Base-by-base conservation (phyloP, 148 eudicot species). In the Dianthus caryophyllus region DNA sequence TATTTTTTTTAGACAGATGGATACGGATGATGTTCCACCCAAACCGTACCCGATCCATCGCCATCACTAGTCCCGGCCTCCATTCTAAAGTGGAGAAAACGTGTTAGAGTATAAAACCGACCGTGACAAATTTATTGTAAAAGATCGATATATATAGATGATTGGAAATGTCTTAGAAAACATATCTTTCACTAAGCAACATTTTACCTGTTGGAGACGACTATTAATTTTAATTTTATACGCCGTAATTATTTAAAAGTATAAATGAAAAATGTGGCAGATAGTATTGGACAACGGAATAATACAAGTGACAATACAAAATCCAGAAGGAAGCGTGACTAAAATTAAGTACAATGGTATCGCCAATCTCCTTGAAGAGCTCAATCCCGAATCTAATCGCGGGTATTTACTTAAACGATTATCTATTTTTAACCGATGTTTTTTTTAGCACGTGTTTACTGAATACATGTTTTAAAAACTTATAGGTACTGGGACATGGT, bases 401-500 rank as follows among this genome's bases (percentile, higher is more conserved):
- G 98, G 98, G 96, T 87, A 89, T 21, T 1, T 24, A 9, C n/a
- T n/a, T n/a, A n/a, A n/a, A n/a, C n/a, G n/a, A n/a, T n/a, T n/a
- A n/a, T n/a, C n/a, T n/a, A n/a, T n/a, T n/a, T n/a, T n/a, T n/a
- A 10, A 14, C 5, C 31, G 3, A 12, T 54, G 17, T 2, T 3
- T 41, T 5, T 41, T 1, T 9, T 60, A 8, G 6, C 20, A 21
- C 8, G 7, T 27, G 26, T 6, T 17, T 1, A 1, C 2, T 14
- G 1, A 30, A 0, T 2, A 20, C 49, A 15, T 1, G 0, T 12
- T 12, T 46, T 31, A 18, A n/a, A n/a, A 54, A 38, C 54, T 3
- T 73, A 65, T 77, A 93, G 98, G 76, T 93, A 77, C 58, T 94
- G 87, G 88, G 92, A 94, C 73, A 70, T 88, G 51, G 91, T 88